phyloP scores from a whole-genome alignment of 805 yeast species.

The Komagataella pastoris region DNA sequence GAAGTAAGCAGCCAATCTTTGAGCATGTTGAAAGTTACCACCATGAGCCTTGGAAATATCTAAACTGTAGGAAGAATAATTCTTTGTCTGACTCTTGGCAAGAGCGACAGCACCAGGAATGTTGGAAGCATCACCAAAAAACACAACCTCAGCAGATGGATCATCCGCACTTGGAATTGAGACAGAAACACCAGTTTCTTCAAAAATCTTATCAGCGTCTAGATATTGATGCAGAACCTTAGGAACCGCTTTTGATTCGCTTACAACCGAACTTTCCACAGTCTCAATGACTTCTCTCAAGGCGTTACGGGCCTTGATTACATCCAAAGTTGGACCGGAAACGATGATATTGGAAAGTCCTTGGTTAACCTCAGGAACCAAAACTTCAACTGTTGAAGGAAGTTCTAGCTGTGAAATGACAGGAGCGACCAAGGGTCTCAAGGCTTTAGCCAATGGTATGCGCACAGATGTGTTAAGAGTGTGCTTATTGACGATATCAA shows the following conservation, averaged over 20 bases:
- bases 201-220: slow-evolving; percentile 37
- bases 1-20: slow-evolving; percentile 58
- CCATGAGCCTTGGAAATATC: slow-evolving; percentile 88
- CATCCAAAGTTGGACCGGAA: slow-evolving; percentile 62
- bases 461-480: slow-evolving; percentile 44
- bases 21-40: slow-evolving; percentile 65
- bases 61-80: slow-evolving; percentile 48
- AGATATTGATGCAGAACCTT: slow-evolving; percentile 56
- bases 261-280: slow-evolving; percentile 29
- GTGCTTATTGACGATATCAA: slow-evolving; percentile 63
- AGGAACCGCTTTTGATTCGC: slow-evolving; percentile 54
- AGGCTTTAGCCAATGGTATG: slow-evolving; percentile 26
- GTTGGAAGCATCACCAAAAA: slow-evolving; percentile 45
- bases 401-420: slow-evolving; percentile 14
- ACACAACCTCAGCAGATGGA: slow-evolving; percentile 33
- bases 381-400: slow-evolving; percentile 15
- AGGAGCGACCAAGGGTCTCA: slow-evolving; percentile 31
- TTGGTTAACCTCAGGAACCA: slow-evolving; percentile 20
- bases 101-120: slow-evolving; percentile 47
- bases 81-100: slow-evolving; percentile 48
- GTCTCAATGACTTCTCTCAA: slow-evolving; percentile 31
- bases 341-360: slow-evolving; percentile 32
- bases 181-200: slow-evolving; percentile 43
- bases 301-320: slow-evolving; percentile 36
- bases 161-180: slow-evolving; percentile 32